These are phyloP conservation scores for Saccharomycopsis sp. DNA, from an alignment of 805 yeast species.

Conservation along the genomic window DNA sequence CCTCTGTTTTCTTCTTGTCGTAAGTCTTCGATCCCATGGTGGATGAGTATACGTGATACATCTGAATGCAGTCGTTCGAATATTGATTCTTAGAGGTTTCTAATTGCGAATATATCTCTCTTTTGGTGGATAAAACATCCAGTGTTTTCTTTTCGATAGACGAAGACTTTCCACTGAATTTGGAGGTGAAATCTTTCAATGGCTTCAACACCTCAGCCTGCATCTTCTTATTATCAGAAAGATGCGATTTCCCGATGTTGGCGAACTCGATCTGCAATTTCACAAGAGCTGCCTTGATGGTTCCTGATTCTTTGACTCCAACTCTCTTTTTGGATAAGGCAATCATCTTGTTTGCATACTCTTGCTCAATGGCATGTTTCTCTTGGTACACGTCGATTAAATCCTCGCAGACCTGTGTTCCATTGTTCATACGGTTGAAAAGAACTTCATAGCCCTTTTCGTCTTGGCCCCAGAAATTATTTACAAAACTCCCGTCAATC, in stretches of 20 bases:
- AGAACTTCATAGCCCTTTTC: constrained; percentile 54
- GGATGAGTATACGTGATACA: constrained; percentile 64
- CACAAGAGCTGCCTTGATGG: constrained; percentile 53
- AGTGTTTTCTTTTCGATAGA: constrained; percentile 52
- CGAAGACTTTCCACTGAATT: constrained; percentile 47
- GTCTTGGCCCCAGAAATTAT: constrained; percentile 38
- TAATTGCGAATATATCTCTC: constrained; percentile 32
- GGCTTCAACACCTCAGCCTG: constrained; percentile 46
- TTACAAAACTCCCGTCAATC: constrained; percentile 16
- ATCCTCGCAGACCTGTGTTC: constrained; percentile 52
- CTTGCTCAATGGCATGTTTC: constrained; percentile 61
- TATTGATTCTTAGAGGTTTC: constrained; percentile 40
- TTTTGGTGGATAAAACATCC: constrained; percentile 45
- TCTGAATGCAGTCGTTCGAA: constrained; percentile 50
- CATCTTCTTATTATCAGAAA: constrained; percentile 44
- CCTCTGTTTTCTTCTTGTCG: constrained; percentile 36
- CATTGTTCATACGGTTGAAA: constrained; percentile 49
- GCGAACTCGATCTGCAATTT: constrained; percentile 51
- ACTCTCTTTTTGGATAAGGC: constrained; percentile 42
- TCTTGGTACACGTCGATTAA: constrained; percentile 46
- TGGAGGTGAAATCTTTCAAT: constrained; percentile 43
- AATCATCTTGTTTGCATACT: constrained; percentile 52
- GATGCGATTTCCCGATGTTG: constrained; percentile 51
- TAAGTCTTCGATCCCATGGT: constrained; percentile 60
- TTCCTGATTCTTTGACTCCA: constrained; percentile 56